A percentile compares a stretch with the other conserved stretches of the same genome.
Conservation (phyloP, 345 rosid species). For the Eucalyptus cloeziana region DNA sequence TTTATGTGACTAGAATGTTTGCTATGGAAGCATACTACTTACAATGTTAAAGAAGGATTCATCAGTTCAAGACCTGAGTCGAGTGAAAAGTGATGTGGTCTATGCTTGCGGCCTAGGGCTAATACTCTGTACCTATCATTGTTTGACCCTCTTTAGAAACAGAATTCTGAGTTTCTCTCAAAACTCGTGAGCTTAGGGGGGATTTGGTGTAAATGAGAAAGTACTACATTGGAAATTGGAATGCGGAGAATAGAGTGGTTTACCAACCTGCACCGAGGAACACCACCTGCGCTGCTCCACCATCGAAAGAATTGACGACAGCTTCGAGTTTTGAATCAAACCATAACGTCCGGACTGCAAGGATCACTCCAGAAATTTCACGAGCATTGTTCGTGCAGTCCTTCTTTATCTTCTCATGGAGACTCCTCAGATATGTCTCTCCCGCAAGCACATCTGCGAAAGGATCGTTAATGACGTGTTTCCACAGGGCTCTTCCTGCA, state of each 20-base stretch:
- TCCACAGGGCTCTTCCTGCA: slow-evolving; percentile 94
- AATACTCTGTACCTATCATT: background rate
- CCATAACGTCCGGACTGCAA: slow-evolving; percentile 86
- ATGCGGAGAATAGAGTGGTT: background rate
- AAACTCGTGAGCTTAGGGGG: background rate
- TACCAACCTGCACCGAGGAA: slow-evolving; percentile 85
- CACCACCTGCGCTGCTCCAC: slow-evolving; percentile 55
- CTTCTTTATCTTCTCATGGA: slow-evolving; percentile 63
- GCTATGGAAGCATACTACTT: background rate
- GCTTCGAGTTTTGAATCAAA: slow-evolving; percentile 76
- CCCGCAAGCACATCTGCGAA: slow-evolving; percentile 80
- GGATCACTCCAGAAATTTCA: slow-evolving; percentile 74
- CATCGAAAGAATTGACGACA: slow-evolving; percentile 40
- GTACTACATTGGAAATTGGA: background rate
- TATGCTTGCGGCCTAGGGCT: background rate
- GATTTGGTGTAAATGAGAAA: background rate
- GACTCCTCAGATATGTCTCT: slow-evolving; percentile 57
- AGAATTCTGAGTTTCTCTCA: background rate
- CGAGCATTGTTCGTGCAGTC: slow-evolving; percentile 62
- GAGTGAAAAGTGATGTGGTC: background rate
- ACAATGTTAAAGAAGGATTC: background rate
- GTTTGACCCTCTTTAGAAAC: background rate
- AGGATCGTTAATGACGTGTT: slow-evolving; percentile 63
- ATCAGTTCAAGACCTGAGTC: background rate
- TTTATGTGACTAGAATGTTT: background rate